Evolutionary conservation across 805 yeast species (phyloP).

Genomic region (Lipomyces chichibuensis): DNA sequence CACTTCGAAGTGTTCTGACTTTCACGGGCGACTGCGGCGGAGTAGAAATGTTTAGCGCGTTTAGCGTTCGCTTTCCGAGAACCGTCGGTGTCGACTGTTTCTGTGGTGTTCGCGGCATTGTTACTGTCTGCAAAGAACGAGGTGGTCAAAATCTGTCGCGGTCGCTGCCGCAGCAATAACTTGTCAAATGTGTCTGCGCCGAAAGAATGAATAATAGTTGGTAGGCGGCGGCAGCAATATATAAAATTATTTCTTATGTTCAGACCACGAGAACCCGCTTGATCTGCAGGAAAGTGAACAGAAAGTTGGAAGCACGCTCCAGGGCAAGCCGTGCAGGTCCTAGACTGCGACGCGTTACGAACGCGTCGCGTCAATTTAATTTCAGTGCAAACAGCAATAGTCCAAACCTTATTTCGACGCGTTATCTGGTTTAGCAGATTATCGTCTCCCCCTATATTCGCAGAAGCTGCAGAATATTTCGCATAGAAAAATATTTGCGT

Average conservation of each 20-base stretch:
- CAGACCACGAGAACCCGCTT: not conserved
- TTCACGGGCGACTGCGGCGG: not conserved
- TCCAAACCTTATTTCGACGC: not conserved
- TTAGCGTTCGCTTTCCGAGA: conserved; percentile 18
- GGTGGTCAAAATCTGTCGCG: too few relatives aligned
- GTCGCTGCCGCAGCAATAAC: not conserved
- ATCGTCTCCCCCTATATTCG: too few relatives aligned
- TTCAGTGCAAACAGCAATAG: too few relatives aligned
- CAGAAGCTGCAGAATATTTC: too few relatives aligned
- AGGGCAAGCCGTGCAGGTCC: too few relatives aligned
- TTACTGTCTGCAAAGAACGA: too few relatives aligned
- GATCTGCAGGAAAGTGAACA: not conserved
- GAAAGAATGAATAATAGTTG: not conserved
- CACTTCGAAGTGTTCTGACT: too few relatives aligned
- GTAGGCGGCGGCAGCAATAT: not conserved
- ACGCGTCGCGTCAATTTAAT: not conserved
- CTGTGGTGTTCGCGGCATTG: not conserved
- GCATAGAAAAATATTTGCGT: not conserved
- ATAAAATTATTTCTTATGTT: not conserved
- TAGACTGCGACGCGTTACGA: not conserved
- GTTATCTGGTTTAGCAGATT: not conserved
- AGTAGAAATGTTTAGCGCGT: conserved; percentile 8
- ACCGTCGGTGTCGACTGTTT: conserved; percentile 5
- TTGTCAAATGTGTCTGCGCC: not conserved
- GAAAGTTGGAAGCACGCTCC: not conserved